A percentile compares a stretch with the other conserved stretches of the same genome.
phyloP scores from a whole-genome alignment of 1,139 yeast genomes.

The Candida sp. region DNA sequence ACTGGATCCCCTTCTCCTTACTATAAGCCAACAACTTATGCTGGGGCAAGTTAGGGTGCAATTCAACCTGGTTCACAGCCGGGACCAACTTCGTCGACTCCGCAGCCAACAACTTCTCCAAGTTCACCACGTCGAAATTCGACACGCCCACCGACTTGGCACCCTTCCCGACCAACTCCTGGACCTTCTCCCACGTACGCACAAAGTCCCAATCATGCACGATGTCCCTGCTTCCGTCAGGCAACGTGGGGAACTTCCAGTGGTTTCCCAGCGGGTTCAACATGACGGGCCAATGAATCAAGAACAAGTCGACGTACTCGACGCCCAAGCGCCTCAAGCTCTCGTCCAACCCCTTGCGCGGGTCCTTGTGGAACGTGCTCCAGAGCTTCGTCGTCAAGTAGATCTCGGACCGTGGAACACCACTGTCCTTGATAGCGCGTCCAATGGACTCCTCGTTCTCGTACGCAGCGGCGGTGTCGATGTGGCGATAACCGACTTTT shows the following conservation, averaged over 20 bases:
- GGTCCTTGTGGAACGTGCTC: slow-evolving; percentile 63
- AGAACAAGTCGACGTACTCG: slow-evolving; percentile 78
- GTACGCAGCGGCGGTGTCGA: slow-evolving; percentile 74
- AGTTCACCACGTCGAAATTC: slow-evolving; percentile 1
- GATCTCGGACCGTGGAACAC: slow-evolving; percentile 65
- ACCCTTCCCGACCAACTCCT: background rate
- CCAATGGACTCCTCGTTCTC: slow-evolving; percentile 71
- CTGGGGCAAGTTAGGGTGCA: slow-evolving; percentile 1
- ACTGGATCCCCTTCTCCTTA: background rate
- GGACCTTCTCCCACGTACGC: background rate
- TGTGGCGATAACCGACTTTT: slow-evolving; percentile 71
- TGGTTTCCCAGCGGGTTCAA: slow-evolving; percentile 40
- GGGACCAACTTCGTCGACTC: background rate
- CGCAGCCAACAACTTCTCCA: background rate
- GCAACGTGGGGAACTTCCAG: slow-evolving; percentile 27
- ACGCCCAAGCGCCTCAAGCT: slow-evolving; percentile 67
- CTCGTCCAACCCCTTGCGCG: slow-evolving; percentile 55
- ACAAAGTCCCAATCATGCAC: slow-evolving; percentile 36
- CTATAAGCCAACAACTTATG: slow-evolving; percentile 1
- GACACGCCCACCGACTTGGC: slow-evolving; percentile 1
- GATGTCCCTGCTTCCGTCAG: slow-evolving; percentile 17
- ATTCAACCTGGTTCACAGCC: slow-evolving; percentile 3
- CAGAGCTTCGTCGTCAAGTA: slow-evolving; percentile 80
- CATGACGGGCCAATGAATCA: slow-evolving; percentile 84
- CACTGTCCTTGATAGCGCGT: slow-evolving; percentile 59